Evolutionary conservation across 495 filamentous ascomycete species (phyloP), one percentile per base, ranked within the genome.

Genomic region (Penicillium dipodomyicola): DNA sequence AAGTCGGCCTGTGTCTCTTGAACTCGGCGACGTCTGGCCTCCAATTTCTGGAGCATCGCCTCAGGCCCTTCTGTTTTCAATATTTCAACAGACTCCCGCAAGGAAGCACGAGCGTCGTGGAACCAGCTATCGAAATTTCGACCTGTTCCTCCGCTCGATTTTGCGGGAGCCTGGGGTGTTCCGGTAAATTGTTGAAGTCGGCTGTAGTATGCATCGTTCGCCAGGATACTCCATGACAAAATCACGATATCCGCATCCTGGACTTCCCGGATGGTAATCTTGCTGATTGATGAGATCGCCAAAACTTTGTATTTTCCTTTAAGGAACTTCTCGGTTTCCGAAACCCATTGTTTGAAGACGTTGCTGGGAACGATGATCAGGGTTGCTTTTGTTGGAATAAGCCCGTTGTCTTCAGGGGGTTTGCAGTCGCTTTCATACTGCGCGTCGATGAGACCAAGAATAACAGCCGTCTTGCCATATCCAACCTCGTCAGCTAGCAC

Each of bases 401-500:
- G 65, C n/a, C 72, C 77, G 5, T 56, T 10, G 9, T 62, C 45
- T 4, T 56, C 22, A 54, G 55, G 33, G 30, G 55, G 35, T 25
- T 22, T 25, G 37, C 30, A 47, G 20, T 61, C 53, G 54, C 55
- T 63, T 5, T 65, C 22, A 20, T 69, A 57, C 51, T 81, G 78
- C 10, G 60, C 49, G 42, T 87, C 82, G 20, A 90, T 82, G 19
- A 94, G 68, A 0, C 79, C 88, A 9, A 95, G 76, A 2, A 79
- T 82, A n/a, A 84, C 78, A 4, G 87, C 82, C 0, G 91, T 96
- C 63, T 96, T 96, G 1, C 91, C 91, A 65, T 88, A 94, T 10
- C 88, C 88, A 41, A 91, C 86, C 49, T 89, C 78, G 58, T 93
- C 87, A 4, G 88, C 88, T 1, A 91, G 75, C 23, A 94, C 76